phyloP scores from a whole-genome alignment of 106 monocot genomes.

The Agapanthus africanus region DNA sequence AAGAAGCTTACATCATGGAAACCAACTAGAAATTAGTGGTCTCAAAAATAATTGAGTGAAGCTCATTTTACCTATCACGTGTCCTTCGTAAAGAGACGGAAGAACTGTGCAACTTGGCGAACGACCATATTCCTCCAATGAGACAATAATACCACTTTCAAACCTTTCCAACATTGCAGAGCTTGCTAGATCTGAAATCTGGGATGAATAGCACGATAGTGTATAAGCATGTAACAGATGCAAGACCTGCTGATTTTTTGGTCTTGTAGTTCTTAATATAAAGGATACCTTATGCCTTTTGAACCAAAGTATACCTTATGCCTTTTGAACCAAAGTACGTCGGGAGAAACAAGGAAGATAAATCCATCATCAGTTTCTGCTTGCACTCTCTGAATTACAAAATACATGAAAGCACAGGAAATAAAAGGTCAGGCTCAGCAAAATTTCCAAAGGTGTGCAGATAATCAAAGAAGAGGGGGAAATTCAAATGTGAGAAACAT shows the following conservation, averaged over 20 bases:
- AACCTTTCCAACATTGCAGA: constrained; percentile 25
- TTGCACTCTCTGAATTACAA: constrained; percentile 46
- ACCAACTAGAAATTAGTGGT: not conserved
- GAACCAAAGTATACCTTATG: constrained; percentile 58
- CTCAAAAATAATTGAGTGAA: constrained; percentile 3
- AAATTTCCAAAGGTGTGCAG: too few relatives aligned
- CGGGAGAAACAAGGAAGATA: constrained; percentile 68
- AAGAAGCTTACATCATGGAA: not conserved
- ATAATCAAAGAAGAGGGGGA: too few relatives aligned
- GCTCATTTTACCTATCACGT: constrained; percentile 49
- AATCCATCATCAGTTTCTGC: constrained; percentile 38
- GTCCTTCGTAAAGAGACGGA: constrained; percentile 63
- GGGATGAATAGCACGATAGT: constrained; percentile 1
- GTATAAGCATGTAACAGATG: not conserved
- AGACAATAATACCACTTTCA: constrained; percentile 31
- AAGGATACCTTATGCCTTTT: constrained; percentile 57
- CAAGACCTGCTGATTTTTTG: not conserved
- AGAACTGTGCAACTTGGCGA: constrained; percentile 46
- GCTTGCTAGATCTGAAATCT: constrained; percentile 49
- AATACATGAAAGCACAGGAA: too few relatives aligned
- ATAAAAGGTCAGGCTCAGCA: too few relatives aligned
- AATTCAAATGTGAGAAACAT: too few relatives aligned
- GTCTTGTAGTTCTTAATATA: not conserved
- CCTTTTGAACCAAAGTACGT: constrained; percentile 64
- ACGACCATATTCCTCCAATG: constrained; percentile 29